Evolutionary conservation across 2,329 filamentous ascomycete species (phyloP), one percentile per base, ranked within the genome.

Genomic region (Ophiostoma angusticollis): DNA sequence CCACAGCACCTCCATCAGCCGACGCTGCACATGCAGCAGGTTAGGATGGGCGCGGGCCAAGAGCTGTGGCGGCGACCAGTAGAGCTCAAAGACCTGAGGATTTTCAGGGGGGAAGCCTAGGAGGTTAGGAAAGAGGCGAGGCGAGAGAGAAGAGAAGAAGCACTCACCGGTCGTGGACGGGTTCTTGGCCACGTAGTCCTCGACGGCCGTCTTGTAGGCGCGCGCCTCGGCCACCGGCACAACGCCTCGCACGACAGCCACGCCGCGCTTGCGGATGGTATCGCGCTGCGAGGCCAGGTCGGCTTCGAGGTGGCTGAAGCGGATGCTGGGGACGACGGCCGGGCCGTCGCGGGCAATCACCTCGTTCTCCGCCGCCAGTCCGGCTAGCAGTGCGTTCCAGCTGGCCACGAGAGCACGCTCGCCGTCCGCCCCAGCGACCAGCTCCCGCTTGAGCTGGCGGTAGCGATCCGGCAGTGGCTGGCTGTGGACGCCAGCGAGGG

Each of bases 21-120:
- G 70, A 9, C 59, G 60, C 48, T 85, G 80, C 0, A 73, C 64
- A 18, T 58, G 54, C 16, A 85, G 58, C 45, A 85, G 58, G 44
- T 76, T 73, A 0, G 75, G 70, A 51, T 86, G 78, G 0, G 69
- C 59, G 9, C 82, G 70, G 4, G 80, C 80, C 46, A 70, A 68
- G 31, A 81, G 61, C 54, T 87, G 82, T 1, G 78, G 63, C 2
- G 67, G 64, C 0, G 78, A 80, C 80, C 80, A 86, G 58, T 86
- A 86, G 1, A 86, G 61, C 54, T 85, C 82, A 51, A 74, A 84
- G 5, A 86, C 44, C 27, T 37, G 42, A 6, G 47, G 80, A 30
- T 77, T 67, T 32, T 78, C 61, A 0, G 67, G 57, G 0, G 80
- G 82, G 45, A 83, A 86, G 3, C 74, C 80, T 70, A 28, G 19